These are phyloP conservation scores for Aspergillus kassunensis DNA, from an alignment of 495 filamentous ascomycete genomes.

Conservation along the genomic window DNA sequence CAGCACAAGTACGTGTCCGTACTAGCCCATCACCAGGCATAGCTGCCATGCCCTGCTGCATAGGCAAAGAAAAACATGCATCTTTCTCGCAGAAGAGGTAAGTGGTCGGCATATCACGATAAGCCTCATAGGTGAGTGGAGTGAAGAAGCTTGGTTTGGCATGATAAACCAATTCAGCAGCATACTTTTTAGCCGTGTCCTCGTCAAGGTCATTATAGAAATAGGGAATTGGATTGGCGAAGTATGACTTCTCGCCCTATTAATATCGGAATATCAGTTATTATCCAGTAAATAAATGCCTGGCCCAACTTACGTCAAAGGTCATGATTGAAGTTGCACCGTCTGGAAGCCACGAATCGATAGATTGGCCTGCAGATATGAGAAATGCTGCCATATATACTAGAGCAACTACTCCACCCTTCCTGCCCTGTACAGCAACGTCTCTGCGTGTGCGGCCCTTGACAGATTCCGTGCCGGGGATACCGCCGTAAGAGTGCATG, in stretches of 20 bases:
- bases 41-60: not conserved
- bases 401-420: not conserved
- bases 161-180: not conserved
- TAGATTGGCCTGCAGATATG: not conserved
- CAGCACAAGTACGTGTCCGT: not conserved
- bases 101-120: not conserved
- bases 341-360: not conserved
- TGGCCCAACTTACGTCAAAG: not conserved
- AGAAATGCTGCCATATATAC: not conserved
- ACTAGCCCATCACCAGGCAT: not conserved
- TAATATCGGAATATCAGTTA: too few relatives aligned
- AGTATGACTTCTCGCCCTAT: too few relatives aligned
- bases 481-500: conserved; percentile 7
- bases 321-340: not conserved
- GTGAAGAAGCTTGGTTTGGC: not conserved
- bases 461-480: not conserved
- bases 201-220: not conserved
- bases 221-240: too few relatives aligned
- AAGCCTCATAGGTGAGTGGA: not conserved
- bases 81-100: not conserved
- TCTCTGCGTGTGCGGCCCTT: not conserved
- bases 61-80: not conserved
- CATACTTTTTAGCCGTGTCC: not conserved
- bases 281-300: too few relatives aligned
- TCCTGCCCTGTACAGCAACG: not conserved